Base-by-base conservation (phyloP, 1,139 yeast genomes). In the Candida sp. region DNA sequence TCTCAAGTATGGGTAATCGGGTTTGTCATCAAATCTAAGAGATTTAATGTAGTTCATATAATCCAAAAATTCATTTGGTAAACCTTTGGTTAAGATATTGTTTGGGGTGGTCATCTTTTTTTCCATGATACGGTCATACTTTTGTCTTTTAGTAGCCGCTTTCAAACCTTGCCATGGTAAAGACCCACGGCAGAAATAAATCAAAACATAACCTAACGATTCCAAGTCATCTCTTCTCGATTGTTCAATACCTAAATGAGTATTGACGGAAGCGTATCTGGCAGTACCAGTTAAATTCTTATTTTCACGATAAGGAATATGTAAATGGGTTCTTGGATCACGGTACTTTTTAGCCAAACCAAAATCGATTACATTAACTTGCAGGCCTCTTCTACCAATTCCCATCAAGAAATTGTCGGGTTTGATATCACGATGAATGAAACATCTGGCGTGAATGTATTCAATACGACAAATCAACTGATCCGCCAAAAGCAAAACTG, bases 131-230 rank as follows among this genome's bases (percentile, higher is more conserved):
- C 97, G 80, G 66, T 91, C 97, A 67, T 93, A 93, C 69, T 93
- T 93, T 66, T 93, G 98, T 67, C 96, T 85, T 73, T 93, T 93
- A 15, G 98, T 90, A 39, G 93, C 95, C 30, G 99, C 99, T 65
- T 90, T 90, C 57, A 93, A 80, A 11, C 99, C 99, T 70, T 93
- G 99, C 99, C 99, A 93, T 43, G 99, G 99, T 60, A 93, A 75
- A 21, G 95, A 87, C 35, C 99, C 99, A 50, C 97, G 82, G 64
- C 96, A 84, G 64, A 93, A 93, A 69, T 93, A 93, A 57, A 93
- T 89, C 60, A 93, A 81, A 37, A 93, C 98, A 64, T 93, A 93
- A 35, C 98, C 98, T 64, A 93, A 78, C 52, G 95, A 84, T 69
- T 93, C 99, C 68, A 93, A 80, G 66, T 93, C 99, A 66, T 93